phyloP scores from a whole-genome alignment of 208 protist genomes.

The Balamuthia mandrillaris region DNA sequence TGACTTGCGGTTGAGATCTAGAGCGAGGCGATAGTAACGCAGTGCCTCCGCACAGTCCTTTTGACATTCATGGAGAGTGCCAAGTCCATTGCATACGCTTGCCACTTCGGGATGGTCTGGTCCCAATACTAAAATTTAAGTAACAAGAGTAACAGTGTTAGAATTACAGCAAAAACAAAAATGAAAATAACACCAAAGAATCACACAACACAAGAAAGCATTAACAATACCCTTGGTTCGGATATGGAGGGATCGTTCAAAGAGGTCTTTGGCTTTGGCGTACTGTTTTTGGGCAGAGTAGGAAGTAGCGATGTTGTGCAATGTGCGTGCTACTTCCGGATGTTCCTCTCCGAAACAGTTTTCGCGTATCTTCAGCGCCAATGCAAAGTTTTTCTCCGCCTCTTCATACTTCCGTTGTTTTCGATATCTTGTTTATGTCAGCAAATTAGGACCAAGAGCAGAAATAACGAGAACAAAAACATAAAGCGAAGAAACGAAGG shows the following conservation, averaged over 20 bases:
- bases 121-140: too few relatives aligned
- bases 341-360: neutral
- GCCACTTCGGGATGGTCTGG: neutral
- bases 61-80: conserved; percentile 11
- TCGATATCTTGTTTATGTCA: too few relatives aligned
- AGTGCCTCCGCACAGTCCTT: neutral
- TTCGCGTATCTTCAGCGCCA: conserved; percentile 7
- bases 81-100: neutral
- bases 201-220: too few relatives aligned
- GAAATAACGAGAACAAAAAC: neutral
- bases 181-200: too few relatives aligned
- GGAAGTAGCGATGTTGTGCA: conserved; percentile 9
- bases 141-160: too few relatives aligned
- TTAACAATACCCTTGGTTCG: neutral
- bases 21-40: neutral
- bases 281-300: neutral
- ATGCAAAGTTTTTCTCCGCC: conserved; percentile 8
- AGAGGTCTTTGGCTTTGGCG: neutral
- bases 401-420: conserved; percentile 8
- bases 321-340: conserved; percentile 8
- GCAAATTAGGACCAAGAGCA: neutral
- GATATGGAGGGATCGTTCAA: neutral
- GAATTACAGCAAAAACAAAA: too few relatives aligned
- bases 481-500: neutral
- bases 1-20: conserved; percentile 15